phyloP scores from a whole-genome alignment of 2,329 filamentous ascomycete genomes.

The Lizonia empirigonia region DNA sequence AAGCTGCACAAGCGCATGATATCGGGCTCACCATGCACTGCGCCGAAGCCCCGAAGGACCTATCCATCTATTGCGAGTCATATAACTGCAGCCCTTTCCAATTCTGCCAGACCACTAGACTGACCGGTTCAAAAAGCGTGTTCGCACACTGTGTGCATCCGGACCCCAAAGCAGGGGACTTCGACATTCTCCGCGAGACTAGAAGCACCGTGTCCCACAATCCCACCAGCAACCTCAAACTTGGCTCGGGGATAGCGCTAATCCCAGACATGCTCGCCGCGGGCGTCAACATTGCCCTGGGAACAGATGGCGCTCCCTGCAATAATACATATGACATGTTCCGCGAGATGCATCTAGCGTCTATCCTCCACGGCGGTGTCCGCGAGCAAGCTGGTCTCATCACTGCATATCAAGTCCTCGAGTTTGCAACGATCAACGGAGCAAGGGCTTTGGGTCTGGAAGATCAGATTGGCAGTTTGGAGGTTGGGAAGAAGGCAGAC shows the following conservation, averaged over 20 bases:
- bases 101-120: constrained; percentile 37
- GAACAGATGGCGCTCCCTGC: constrained; percentile 37
- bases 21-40: constrained; percentile 58
- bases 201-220: constrained; percentile 34
- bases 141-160: constrained; percentile 51
- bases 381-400: constrained; percentile 22
- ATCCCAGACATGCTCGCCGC: constrained; percentile 28
- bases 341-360: constrained; percentile 34
- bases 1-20: constrained; percentile 46
- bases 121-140: constrained; percentile 45
- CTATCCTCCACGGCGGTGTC: constrained; percentile 27
- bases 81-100: constrained; percentile 49
- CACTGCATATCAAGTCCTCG: constrained; percentile 27
- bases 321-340: constrained; percentile 42
- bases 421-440: constrained; percentile 35
- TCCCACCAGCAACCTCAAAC: constrained; percentile 33
- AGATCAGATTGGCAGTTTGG: constrained; percentile 47
- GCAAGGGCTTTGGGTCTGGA: constrained; percentile 42
- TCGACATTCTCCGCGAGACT: constrained; percentile 47
- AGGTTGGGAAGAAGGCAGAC: constrained; percentile 52
- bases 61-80: constrained; percentile 45
- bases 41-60: constrained; percentile 52
- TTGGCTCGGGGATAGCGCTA: constrained; percentile 28
- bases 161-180: constrained; percentile 48
- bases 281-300: constrained; percentile 26